Percentiles rank a stretch among this genome's conserved stretches.
Conservation (phyloP, 2,329 filamentous ascomycete genomes). For the Phaeosphaeria sp. region DNA sequence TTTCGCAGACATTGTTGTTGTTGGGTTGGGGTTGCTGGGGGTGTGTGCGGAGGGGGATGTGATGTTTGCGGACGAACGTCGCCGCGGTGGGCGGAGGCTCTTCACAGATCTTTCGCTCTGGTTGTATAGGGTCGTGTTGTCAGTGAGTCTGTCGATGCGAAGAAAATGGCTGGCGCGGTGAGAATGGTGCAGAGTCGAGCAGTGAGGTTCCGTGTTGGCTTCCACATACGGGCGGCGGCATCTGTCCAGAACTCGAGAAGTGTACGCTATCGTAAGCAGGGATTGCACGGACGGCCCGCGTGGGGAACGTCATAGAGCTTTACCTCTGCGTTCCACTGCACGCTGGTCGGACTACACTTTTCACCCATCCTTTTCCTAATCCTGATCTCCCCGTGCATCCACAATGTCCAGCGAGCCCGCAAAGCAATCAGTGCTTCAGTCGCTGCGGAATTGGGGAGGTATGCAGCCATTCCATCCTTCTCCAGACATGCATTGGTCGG, state of each 20-base stretch:
- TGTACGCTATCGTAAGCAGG: constrained; percentile 13
- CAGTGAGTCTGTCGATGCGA: not conserved
- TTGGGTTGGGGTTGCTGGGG: too few species aligned
- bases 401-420: constrained; percentile 49
- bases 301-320: constrained; percentile 34
- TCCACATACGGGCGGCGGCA: constrained; percentile 23
- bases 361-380: not conserved
- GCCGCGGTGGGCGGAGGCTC: not conserved
- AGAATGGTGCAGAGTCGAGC: not conserved
- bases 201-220: not conserved
- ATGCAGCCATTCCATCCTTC: constrained; percentile 21
- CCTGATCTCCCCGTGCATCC: not conserved
- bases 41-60: not conserved
- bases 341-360: not conserved
- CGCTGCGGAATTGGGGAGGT: constrained; percentile 61
- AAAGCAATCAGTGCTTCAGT: constrained; percentile 51
- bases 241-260: constrained; percentile 22
- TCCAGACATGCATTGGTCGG: constrained; percentile 12
- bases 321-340: constrained; percentile 12
- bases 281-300: constrained; percentile 23
- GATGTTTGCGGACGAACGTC: not conserved
- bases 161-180: not conserved
- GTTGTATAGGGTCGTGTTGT: not conserved
- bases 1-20: constrained; percentile 50
- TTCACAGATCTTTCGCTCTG: not conserved